Conservation (phyloP, 2,329 filamentous ascomycete species). For the Verticillium nubilum region DNA sequence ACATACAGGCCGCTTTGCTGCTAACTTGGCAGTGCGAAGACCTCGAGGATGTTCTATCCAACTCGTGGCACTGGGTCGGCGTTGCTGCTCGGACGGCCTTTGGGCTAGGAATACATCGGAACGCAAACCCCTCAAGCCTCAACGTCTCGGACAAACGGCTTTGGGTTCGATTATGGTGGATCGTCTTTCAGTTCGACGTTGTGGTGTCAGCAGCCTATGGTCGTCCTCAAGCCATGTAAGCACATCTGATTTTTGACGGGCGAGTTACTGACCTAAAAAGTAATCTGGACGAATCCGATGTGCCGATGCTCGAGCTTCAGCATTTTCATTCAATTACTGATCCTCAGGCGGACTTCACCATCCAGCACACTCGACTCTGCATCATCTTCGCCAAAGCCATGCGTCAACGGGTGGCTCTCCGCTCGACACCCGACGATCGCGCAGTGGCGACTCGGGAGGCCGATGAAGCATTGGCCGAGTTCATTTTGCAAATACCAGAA, state of each 20-base stretch:
- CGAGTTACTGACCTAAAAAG: slow-evolving; percentile 9
- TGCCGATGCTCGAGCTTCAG: slow-evolving; percentile 32
- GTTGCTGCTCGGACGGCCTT: slow-evolving; percentile 45
- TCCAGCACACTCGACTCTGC: slow-evolving; percentile 43
- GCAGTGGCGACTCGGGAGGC: slow-evolving; percentile 21
- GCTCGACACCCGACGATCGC: slow-evolving; percentile 13
- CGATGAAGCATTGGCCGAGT: slow-evolving; percentile 23
- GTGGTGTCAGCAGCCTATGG: slow-evolving; percentile 35
- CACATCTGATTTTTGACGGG: not conserved
- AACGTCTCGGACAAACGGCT: slow-evolving; percentile 24
- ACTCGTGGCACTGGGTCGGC: slow-evolving; percentile 48
- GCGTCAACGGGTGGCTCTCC: slow-evolving; percentile 13
- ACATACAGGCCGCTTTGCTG: slow-evolving; percentile 49
- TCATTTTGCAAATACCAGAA: slow-evolving; percentile 21
- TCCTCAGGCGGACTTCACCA: slow-evolving; percentile 36
- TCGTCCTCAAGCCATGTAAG: slow-evolving; percentile 42
- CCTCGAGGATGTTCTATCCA: slow-evolving; percentile 48
- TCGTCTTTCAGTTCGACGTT: slow-evolving; percentile 32
- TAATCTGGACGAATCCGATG: slow-evolving; percentile 45
- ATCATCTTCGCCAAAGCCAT: slow-evolving; percentile 38
- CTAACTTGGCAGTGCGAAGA: slow-evolving; percentile 51
- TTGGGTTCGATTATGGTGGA: slow-evolving; percentile 34
- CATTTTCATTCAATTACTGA: slow-evolving; percentile 37
- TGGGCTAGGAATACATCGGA: slow-evolving; percentile 46
- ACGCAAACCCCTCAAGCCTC: slow-evolving; percentile 22